phyloP scores from a whole-genome alignment of 2,329 filamentous ascomycete genomes.

The Septoria linicola region DNA sequence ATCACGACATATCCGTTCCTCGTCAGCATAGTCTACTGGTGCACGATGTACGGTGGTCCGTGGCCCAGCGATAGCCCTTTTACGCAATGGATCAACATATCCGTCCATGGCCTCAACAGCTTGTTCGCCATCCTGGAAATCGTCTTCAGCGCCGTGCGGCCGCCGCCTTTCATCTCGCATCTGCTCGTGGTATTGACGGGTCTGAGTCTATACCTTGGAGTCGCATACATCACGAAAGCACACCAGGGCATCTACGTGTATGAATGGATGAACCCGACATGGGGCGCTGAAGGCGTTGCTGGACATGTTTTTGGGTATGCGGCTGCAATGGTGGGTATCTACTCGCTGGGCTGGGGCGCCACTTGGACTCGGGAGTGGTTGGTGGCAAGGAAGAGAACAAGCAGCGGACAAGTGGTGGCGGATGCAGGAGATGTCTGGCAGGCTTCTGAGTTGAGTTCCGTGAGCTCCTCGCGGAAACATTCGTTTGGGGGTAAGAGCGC shows the following conservation, averaged over 20 bases:
- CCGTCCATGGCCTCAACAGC: slow-evolving; percentile 20
- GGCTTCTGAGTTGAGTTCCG: not conserved
- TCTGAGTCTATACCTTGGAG: slow-evolving; percentile 16
- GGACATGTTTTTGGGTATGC: slow-evolving; percentile 18
- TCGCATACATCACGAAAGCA: slow-evolving; percentile 16
- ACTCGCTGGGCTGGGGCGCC: slow-evolving; percentile 14
- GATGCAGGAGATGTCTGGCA: not conserved
- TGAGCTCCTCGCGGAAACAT: not conserved
- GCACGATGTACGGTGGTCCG: slow-evolving; percentile 15
- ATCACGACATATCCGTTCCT: slow-evolving; percentile 12
- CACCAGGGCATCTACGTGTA: slow-evolving; percentile 16
- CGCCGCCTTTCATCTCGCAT: slow-evolving; percentile 16
- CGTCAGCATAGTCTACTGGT: slow-evolving; percentile 19
- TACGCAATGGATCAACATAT: slow-evolving; percentile 21
- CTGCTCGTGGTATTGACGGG: slow-evolving; percentile 10
- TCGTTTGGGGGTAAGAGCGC: not conserved
- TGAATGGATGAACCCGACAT: slow-evolving; percentile 20
- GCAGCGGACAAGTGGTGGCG: not conserved
- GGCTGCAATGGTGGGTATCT: slow-evolving; percentile 15
- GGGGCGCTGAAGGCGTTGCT: slow-evolving; percentile 15
- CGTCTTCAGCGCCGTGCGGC: slow-evolving; percentile 8
- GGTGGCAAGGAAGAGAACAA: not conserved
- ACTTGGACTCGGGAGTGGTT: slow-evolving; percentile 9
- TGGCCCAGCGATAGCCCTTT: slow-evolving; percentile 11
- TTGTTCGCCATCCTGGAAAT: slow-evolving; percentile 20